phyloP scores from a whole-genome alignment of 331 rosid genomes.

The Pyrus hybrid region DNA sequence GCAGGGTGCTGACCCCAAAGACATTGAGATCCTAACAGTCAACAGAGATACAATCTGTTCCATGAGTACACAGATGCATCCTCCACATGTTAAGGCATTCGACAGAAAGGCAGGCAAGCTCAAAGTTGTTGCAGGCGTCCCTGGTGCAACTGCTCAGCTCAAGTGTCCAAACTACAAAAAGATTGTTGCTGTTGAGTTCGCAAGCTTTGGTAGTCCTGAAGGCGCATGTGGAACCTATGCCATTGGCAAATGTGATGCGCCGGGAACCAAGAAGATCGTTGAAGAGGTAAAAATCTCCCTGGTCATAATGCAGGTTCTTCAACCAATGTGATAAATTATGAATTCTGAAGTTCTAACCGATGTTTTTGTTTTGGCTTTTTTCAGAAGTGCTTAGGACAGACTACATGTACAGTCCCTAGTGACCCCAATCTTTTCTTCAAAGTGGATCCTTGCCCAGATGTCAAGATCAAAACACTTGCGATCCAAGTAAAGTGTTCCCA shows the following conservation, averaged over 20 bases:
- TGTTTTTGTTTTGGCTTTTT: neutral
- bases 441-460: slow-evolving; percentile 25
- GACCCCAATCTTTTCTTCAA: slow-evolving; percentile 26
- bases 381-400: slow-evolving; percentile 58
- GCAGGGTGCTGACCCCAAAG: slow-evolving; percentile 25
- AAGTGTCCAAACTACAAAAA: slow-evolving; percentile 34
- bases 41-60: slow-evolving; percentile 76
- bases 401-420: slow-evolving; percentile 29
- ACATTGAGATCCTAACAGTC: slow-evolving; percentile 45
- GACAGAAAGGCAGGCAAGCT: slow-evolving; percentile 26
- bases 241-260: slow-evolving; percentile 38
- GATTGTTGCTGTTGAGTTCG: slow-evolving; percentile 48
- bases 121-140: neutral
- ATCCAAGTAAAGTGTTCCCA: slow-evolving; percentile 45
- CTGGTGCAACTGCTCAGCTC: slow-evolving; percentile 30
- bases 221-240: slow-evolving; percentile 51
- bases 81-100: slow-evolving; percentile 55
- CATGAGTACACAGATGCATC: slow-evolving; percentile 29
- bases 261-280: slow-evolving; percentile 23
- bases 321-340: neutral
- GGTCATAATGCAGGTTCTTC: neutral
- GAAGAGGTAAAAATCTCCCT: slow-evolving; percentile 34
- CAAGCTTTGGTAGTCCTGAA: slow-evolving; percentile 63
- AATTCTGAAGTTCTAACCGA: neutral
- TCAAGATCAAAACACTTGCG: slow-evolving; percentile 33